Evolutionary conservation across 2,329 filamentous ascomycete genomes (phyloP), one percentile per base, ranked within the genome.

Genomic region (Phaeomoniella chlamydospora): DNA sequence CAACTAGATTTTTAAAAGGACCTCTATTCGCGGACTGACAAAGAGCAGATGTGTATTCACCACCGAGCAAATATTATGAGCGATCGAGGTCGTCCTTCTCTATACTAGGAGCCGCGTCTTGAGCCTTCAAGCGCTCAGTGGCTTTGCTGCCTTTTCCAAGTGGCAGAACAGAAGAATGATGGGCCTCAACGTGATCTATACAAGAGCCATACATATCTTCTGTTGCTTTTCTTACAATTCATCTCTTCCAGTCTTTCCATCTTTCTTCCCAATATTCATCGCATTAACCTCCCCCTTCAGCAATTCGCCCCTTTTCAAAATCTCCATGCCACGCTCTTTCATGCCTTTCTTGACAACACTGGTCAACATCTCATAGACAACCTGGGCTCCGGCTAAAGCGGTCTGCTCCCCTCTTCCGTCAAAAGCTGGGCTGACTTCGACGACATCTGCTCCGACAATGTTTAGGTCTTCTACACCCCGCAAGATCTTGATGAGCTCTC

Each of bases 341-440:
- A 57, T 50, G 10, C 59, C 59, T 16, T 55, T 46, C 50, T 63
- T 64, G n/a, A 64, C 62, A 52, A 64, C 58, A 42, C 59, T 66
- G 29, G 78, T 92, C 53, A 93, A 56, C n/a, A 93, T 70, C 63
- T 93, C 86, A 54, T 79, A 93, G 1, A 74, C 82, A 29, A 92
- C 72, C 66, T 93, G 85, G 29, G 84, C 84, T 2, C 75, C 86
- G 12, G 83, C 84, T 44, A 93, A 58, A 10, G 83, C 81, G 29
- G 85, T 94, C 50, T 77, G 78, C 62, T 93, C 86, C 1, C 77
- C 82, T 4, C 63, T 63, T 9, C 79, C 78, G 63, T 94, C 84
- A 52, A 92, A 94, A 10, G 80, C 80, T 0, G 86, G 86, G 31
- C 79, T 75, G 5, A 92, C 83, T 65, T 94, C 87, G 4, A 94